Percentiles rank a stretch among this genome's conserved stretches.
Conservation (phyloP, 495 filamentous ascomycete species). For the Penicillium paradoxum region DNA sequence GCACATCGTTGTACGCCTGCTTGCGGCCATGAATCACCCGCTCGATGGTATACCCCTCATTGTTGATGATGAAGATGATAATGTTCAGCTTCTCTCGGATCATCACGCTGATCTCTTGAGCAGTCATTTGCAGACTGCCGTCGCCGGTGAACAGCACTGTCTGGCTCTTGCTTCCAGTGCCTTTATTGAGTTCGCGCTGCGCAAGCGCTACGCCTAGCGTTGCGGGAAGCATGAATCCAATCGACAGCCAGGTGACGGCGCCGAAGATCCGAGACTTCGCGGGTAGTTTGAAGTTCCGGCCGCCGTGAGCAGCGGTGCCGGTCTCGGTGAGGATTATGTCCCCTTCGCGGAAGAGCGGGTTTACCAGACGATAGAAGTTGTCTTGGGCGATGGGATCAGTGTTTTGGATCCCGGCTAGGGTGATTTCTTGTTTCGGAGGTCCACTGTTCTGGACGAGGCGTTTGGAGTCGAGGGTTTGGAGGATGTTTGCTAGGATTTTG, state of each 20-base stretch:
- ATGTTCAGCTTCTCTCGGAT: conserved; percentile 61
- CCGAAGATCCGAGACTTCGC: conserved; percentile 27
- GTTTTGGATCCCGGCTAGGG: conserved; percentile 9
- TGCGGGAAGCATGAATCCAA: conserved; percentile 46
- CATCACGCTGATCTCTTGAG: conserved; percentile 74
- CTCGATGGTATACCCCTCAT: conserved; percentile 74
- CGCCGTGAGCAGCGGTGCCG: conserved; percentile 34
- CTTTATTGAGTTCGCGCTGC: conserved; percentile 29
- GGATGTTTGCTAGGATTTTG: conserved; percentile 16
- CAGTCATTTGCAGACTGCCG: conserved; percentile 73
- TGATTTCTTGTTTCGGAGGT: conserved; percentile 12
- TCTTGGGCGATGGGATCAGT: conserved; percentile 25
- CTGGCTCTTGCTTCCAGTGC: conserved; percentile 19
- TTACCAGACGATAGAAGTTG: conserved; percentile 29
- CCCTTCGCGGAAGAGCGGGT: conserved; percentile 26
- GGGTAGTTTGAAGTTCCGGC: conserved; percentile 28
- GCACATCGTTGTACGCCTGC: conserved; percentile 70
- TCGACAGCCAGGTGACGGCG: conserved; percentile 39
- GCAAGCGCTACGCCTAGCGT: conserved; percentile 47
- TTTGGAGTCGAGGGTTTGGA: conserved; percentile 17
- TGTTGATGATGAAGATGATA: conserved; percentile 71
- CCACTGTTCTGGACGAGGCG: conserved; percentile 11
- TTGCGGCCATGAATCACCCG: conserved; percentile 69
- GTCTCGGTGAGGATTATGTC: conserved; percentile 42
- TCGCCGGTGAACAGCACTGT: conserved; percentile 76